A percentile compares a stretch with the other conserved stretches of the same genome.
Conservation (phyloP, 2,329 filamentous ascomycete species). For the Didymella arachidicola region DNA sequence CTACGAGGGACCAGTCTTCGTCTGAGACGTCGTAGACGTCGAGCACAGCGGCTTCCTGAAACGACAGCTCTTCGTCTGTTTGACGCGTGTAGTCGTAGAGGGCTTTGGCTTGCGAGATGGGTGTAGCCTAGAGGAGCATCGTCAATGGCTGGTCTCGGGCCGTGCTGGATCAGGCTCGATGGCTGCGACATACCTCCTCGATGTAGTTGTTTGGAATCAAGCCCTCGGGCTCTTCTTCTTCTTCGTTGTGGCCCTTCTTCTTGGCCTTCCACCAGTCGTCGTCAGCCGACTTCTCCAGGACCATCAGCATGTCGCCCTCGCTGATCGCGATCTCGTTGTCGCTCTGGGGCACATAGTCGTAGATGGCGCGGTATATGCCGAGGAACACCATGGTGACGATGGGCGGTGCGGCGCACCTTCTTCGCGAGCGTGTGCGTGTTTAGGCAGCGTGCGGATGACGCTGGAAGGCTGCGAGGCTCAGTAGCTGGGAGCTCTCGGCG, state of each 20-base stretch:
- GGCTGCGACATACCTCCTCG: constrained; percentile 75
- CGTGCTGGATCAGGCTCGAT: not conserved
- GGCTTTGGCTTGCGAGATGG: constrained; percentile 78
- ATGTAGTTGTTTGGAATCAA: constrained; percentile 95
- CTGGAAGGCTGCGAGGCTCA: constrained; percentile 16
- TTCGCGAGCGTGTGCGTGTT: constrained; percentile 3
- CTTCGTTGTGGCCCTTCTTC: constrained; percentile 79
- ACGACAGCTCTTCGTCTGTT: constrained; percentile 97
- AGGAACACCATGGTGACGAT: constrained; percentile 79
- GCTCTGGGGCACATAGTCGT: constrained; percentile 89
- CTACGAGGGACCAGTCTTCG: constrained; percentile 95
- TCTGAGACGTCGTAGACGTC: constrained; percentile 90
- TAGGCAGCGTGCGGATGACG: constrained; percentile 13
- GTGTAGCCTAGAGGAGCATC: constrained; percentile 63
- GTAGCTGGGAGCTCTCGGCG: constrained; percentile 16
- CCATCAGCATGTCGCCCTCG: constrained; percentile 88
- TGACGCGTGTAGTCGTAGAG: constrained; percentile 98
- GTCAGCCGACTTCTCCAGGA: constrained; percentile 77
- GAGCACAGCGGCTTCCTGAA: constrained; percentile 84
- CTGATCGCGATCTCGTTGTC: constrained; percentile 83
- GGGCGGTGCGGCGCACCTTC: constrained; percentile 19
- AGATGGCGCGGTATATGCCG: constrained; percentile 87
- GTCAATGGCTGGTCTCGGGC: constrained; percentile 14
- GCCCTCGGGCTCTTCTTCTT: constrained; percentile 90
- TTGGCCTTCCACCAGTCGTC: constrained; percentile 97